Evolutionary conservation across 257 asterid species (phyloP), one percentile per base, ranked within the genome.

Genomic region (Anisodus acutangulus): DNA sequence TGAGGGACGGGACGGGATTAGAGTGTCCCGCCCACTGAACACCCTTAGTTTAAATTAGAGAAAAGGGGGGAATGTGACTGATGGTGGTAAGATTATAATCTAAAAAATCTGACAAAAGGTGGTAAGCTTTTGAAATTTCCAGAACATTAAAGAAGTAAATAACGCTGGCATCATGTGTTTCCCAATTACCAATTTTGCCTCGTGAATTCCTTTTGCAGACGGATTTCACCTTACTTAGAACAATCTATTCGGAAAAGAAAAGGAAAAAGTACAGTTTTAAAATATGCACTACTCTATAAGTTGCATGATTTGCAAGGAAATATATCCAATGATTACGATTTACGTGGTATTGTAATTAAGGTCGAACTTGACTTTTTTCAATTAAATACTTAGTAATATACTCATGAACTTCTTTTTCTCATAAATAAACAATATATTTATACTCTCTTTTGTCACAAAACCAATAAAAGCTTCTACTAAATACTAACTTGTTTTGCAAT

Each of bases 141-240:
- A 12, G 19, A 66, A 66, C n/a, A 31, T n/a, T 43, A 45, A 31
- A 71, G 37, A 41, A 71, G 37, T 16, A 43, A 8, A 72, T 47
- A 41, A 9, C 6, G n/a, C 59, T 72, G 58, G 12, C 58, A 47
- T 72, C 80, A 47, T 72, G 80, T 72, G 59, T 45, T 70, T 43
- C 3, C 79, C 37, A 43, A 4, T n/a, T n/a, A 71, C 10, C n/a
- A 45, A 71, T n/a, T 72, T 72, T 45, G 15, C 79, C 55, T 16
- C 8, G 19, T 69, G 26, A 2, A 69, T 39, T 69, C 4, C 78
- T 7, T 69, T 68, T 13, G 12, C 6, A 7, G 26, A 22, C 1
- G 6, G 11, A 62, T 62, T 62, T 62, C 15, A 22, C 26, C 26
- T 41, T 41, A 59, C 64, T 58, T 4, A 2, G 8, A 58, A 58